These are phyloP conservation scores for Termitomyces sp. DNA, from an alignment of 768 basidiomycete species.

Conservation along the genomic window DNA sequence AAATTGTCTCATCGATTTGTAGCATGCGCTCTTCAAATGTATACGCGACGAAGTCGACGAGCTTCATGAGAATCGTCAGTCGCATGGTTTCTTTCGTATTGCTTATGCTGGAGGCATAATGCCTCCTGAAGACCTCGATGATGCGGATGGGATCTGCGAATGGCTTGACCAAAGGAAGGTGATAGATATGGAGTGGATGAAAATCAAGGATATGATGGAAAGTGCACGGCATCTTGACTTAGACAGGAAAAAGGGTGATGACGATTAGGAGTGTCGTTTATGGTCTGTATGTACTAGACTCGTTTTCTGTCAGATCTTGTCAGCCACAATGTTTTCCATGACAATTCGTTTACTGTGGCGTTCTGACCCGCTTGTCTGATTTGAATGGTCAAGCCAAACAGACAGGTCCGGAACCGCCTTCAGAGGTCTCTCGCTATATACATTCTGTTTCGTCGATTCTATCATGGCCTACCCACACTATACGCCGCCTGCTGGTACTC, in stretches of 20 bases:
- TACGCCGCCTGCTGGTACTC: conserved; percentile 22
- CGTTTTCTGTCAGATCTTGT: neutral
- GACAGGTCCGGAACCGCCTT: no score
- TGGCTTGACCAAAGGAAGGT: conserved; percentile 74
- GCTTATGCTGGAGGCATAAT: conserved; percentile 50
- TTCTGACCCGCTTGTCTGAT: no score
- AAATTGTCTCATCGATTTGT: conserved; percentile 12
- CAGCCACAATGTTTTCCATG: neutral
- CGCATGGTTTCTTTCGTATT: conserved; percentile 54
- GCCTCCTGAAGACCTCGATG: conserved; percentile 64
- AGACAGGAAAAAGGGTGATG: conserved; percentile 43
- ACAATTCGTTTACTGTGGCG: neutral
- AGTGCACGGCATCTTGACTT: conserved; percentile 64
- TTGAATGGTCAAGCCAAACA: no score
- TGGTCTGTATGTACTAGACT: no score
- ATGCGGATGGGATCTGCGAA: conserved; percentile 79
- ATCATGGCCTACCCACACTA: conserved; percentile 27
- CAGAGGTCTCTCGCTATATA: no score
- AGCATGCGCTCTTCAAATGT: conserved; percentile 66
- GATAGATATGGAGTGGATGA: conserved; percentile 70
- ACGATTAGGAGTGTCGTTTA: conserved; percentile 25
- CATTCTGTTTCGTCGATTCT: neutral
- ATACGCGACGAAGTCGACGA: conserved; percentile 60
- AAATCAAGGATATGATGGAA: conserved; percentile 72
- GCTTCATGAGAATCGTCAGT: conserved; percentile 37